Conservation (phyloP, 2,329 filamentous ascomycete species). For the Chalaropsis thielavioides region DNA sequence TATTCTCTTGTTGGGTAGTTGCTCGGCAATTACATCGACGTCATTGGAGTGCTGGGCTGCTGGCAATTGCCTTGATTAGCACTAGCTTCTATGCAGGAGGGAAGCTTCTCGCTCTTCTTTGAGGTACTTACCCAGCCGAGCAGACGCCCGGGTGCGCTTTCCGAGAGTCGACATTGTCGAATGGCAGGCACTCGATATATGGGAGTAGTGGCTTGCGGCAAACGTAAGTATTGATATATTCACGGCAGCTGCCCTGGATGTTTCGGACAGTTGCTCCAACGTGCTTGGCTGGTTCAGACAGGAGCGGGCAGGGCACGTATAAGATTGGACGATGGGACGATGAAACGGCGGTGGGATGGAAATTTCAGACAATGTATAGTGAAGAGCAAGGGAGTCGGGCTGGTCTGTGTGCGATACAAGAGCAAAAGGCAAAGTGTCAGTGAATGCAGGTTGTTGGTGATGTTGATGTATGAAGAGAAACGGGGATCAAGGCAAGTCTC, state of each 20-base stretch:
- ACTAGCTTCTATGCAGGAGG: neutral
- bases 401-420: neutral
- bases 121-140: conserved; percentile 15
- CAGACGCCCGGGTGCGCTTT: conserved; percentile 16
- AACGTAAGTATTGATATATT: neutral
- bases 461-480: neutral
- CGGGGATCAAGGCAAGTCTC: neutral
- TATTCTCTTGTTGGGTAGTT: conserved; percentile 11
- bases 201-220: neutral
- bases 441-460: neutral
- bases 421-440: neutral
- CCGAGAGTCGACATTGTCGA: conserved; percentile 13
- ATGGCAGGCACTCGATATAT: conserved; percentile 1
- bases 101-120: neutral
- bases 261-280: conserved; percentile 6
- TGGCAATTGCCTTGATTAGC: neutral
- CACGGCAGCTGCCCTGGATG: neutral
- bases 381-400: neutral
- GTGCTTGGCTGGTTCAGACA: neutral
- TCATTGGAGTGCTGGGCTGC: neutral
- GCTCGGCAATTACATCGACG: conserved; percentile 5
- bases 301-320: neutral
- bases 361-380: neutral
- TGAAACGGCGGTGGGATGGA: neutral
- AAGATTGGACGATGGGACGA: neutral